Evolutionary conservation across 768 basidiomycete genomes (phyloP), one percentile per base, ranked within the genome.

Genomic region (Multifurca ochricompacta): DNA sequence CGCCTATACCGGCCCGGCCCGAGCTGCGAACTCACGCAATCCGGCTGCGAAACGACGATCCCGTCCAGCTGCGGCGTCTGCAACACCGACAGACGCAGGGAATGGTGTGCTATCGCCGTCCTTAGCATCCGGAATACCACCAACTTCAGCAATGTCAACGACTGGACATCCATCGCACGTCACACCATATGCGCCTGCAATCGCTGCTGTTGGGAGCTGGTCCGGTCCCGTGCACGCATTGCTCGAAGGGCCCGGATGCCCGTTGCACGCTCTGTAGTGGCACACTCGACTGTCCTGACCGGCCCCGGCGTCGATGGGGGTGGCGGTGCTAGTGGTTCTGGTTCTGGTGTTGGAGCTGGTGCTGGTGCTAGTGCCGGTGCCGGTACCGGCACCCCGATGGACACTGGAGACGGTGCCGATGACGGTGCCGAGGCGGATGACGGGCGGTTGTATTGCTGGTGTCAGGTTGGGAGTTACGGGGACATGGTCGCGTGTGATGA

Each of bases 401-500:
- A 75, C 14, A 76, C 64, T 1, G 67, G 66, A 4, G 72, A 70
- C 0, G 78, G 75, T 31, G 69, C 40, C 3, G 80, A 79, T 41
- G 77, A 70, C 10, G 87, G 83, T 37, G 87, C 77, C 4, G 77
- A 76, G 43, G 75, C 71, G 16, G 78, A 77, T 42, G 77, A 80
- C 63, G 73, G 77, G 48, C 79, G 75, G 62, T 76, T 77, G 13
- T 95, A 97, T 65, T 97, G 93, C 70, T 77, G 83, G 73, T 97
- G 93, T 68, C 76, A 88, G 60, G 74, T 85, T 16, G 77, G 82
- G 56, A 91, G 89, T 64, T 93, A 85, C 62, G 93, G 93, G 34
- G 87, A 93, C 71, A 95, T 96, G 92, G 89, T 96, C 62, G 92
- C 84, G 21, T 96, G 92, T 67, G 92, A 96, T 67, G 88, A 84